Percentiles rank a stretch among this genome's conserved stretches.
These are phyloP conservation scores for Scedosporium aurantiacum DNA, from an alignment of 2,329 filamentous ascomycete species.

Conservation along the genomic window DNA sequence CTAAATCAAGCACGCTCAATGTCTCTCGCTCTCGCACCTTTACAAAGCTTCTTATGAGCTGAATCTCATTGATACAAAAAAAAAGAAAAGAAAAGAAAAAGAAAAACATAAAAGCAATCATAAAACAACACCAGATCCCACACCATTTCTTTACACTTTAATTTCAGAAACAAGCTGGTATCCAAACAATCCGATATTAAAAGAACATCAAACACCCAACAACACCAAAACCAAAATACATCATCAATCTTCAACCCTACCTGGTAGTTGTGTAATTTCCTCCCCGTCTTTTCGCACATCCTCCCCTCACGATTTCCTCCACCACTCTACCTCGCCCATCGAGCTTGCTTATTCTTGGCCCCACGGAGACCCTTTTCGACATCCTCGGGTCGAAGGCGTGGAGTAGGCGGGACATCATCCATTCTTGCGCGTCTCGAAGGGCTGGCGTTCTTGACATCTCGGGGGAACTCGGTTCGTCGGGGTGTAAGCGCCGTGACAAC, in stretches of 20 bases:
- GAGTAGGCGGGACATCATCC: slow-evolving; percentile 50
- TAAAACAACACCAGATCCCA: background rate
- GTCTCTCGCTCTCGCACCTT: background rate
- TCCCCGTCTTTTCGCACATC: background rate
- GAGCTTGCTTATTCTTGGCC: slow-evolving; percentile 21
- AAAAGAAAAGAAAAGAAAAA: background rate
- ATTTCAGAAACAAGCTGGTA: slow-evolving; percentile 7
- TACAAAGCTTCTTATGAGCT: background rate
- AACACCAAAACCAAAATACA: background rate
- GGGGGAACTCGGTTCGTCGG: slow-evolving; percentile 48
- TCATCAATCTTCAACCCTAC: background rate
- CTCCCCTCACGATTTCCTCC: background rate
- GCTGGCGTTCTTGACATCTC: slow-evolving; percentile 36
- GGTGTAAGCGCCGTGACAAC: slow-evolving; percentile 54
- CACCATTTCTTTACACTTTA: background rate
- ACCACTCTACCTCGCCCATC: slow-evolving; percentile 15
- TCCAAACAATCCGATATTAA: slow-evolving; percentile 8
- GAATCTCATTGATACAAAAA: background rate
- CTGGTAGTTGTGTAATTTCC: background rate
- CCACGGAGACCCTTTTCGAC: slow-evolving; percentile 44
- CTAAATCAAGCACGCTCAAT: too few relatives aligned
- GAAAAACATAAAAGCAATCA: background rate
- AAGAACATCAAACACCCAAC: background rate
- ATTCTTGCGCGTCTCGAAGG: slow-evolving; percentile 28
- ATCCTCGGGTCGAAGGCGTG: slow-evolving; percentile 41